Conservation (phyloP, 2,329 filamentous ascomycete genomes). For the Trichoderma simmonsii region DNA sequence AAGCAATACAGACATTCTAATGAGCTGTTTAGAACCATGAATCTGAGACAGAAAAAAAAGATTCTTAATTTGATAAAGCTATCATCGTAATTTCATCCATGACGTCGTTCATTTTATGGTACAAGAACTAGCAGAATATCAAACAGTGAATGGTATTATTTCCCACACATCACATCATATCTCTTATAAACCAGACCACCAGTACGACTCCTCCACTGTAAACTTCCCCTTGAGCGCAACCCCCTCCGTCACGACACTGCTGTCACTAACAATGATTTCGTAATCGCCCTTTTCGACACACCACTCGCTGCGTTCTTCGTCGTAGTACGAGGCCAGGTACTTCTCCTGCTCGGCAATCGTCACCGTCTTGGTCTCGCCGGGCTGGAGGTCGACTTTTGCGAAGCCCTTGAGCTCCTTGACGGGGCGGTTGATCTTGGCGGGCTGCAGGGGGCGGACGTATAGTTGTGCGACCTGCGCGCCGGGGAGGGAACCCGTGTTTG, state of each 20-base stretch:
- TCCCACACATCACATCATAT: neutral
- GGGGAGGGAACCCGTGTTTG: conserved; percentile 56
- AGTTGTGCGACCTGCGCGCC: conserved; percentile 58
- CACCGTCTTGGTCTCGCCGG: conserved; percentile 57
- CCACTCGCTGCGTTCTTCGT: conserved; percentile 65
- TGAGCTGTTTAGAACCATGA: neutral
- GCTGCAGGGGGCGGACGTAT: conserved; percentile 52
- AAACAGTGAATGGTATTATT: neutral
- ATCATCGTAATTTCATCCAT: neutral
- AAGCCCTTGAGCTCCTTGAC: conserved; percentile 65
- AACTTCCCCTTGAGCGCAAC: conserved; percentile 52
- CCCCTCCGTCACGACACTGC: conserved; percentile 47
- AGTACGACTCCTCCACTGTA: conserved; percentile 57
- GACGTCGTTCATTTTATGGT: neutral
- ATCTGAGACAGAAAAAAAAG: neutral
- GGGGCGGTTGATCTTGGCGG: conserved; percentile 53
- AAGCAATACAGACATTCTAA: neutral
- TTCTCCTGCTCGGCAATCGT: conserved; percentile 59
- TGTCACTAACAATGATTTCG: conserved; percentile 58
- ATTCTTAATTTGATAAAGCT: neutral
- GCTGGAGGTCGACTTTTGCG: conserved; percentile 58
- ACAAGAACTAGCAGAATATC: neutral
- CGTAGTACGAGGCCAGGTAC: conserved; percentile 67
- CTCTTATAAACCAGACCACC: conserved; percentile 47
- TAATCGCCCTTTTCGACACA: conserved; percentile 64